Percentiles rank a stretch among this genome's conserved stretches.
Evolutionary conservation across 805 yeast genomes (phyloP).

Genomic region (Sugiyamaella valdiviana): DNA sequence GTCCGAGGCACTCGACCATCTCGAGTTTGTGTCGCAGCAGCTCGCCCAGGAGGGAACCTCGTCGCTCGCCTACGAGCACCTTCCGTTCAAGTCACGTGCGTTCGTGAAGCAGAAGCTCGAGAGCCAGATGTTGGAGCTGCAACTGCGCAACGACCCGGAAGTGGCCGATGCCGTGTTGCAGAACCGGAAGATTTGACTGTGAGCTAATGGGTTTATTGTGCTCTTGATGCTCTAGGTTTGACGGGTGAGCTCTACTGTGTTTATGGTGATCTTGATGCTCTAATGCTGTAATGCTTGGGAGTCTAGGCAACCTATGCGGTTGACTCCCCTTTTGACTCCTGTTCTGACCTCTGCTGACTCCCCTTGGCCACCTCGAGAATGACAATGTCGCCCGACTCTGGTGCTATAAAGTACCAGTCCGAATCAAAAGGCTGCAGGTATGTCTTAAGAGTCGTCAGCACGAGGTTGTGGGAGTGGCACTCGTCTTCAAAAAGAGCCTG

Average conservation of each 20-base stretch:
- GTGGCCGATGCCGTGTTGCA: slow-evolving; percentile 10
- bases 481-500: slow-evolving; percentile 38
- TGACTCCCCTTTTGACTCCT: neutral
- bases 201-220: too few relatives aligned
- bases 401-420: slow-evolving; percentile 16
- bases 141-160: slow-evolving; percentile 13
- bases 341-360: neutral
- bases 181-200: neutral
- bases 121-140: slow-evolving; percentile 9
- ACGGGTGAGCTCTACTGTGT: too few relatives aligned
- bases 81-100: slow-evolving; percentile 7
- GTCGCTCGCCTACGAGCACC: slow-evolving; percentile 3
- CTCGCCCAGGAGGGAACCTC: slow-evolving; percentile 3
- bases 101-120: slow-evolving; percentile 4
- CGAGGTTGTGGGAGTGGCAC: slow-evolving; percentile 25
- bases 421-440: slow-evolving; percentile 13
- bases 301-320: too few relatives aligned
- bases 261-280: too few relatives aligned
- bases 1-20: neutral
- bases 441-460: slow-evolving; percentile 3
- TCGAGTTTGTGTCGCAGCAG: neutral
- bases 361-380: slow-evolving; percentile 10
- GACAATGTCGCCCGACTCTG: slow-evolving; percentile 17
- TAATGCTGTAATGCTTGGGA: too few relatives aligned
- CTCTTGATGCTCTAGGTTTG: too few relatives aligned